Conservation (phyloP, 352 stramenopile species). For the Globisporangium splendens region DNA sequence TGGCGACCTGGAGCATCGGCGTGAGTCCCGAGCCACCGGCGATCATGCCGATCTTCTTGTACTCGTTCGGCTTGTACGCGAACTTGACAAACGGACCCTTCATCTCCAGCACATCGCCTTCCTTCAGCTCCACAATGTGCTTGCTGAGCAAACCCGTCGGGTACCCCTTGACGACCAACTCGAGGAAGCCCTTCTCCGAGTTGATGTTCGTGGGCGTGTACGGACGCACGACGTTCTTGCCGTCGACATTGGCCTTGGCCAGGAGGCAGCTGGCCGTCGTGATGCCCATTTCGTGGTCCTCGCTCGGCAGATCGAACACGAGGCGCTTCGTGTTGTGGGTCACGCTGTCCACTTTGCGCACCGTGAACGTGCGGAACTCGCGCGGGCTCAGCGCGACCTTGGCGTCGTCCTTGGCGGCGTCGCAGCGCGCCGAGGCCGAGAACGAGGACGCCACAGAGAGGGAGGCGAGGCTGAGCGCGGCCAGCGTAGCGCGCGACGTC, state of each 20-base stretch:
- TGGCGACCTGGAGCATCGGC: conserved; percentile 87
- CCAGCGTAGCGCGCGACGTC: conserved; percentile 27
- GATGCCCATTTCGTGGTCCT: conserved; percentile 66
- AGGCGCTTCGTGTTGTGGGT: conserved; percentile 82
- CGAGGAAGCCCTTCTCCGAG: conserved; percentile 75
- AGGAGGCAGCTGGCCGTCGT: conserved; percentile 53
- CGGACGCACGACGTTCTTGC: conserved; percentile 73
- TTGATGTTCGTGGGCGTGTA: conserved; percentile 90
- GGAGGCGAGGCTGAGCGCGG: conserved; percentile 37
- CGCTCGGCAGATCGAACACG: conserved; percentile 55
- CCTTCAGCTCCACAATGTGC: conserved; percentile 81
- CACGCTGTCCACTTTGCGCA: conserved; percentile 63
- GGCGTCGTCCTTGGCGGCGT: conserved; percentile 12
- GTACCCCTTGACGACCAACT: conserved; percentile 91
- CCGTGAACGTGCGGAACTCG: conserved; percentile 74
- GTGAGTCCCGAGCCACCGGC: conserved; percentile 89
- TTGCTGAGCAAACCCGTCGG: conserved; percentile 79
- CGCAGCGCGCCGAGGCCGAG: conserved; percentile 18
- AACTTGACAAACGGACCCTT: conserved; percentile 90
- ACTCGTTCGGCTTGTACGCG: conserved; percentile 81
- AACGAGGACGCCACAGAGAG: conserved; percentile 25
- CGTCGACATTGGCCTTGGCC: conserved; percentile 64
- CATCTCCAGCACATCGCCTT: conserved; percentile 86
- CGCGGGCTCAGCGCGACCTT: conserved; percentile 53
- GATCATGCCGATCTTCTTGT: conserved; percentile 89